phyloP scores from a whole-genome alignment of 1,284 basidiomycete species.

The Psilocybe mexicana region DNA sequence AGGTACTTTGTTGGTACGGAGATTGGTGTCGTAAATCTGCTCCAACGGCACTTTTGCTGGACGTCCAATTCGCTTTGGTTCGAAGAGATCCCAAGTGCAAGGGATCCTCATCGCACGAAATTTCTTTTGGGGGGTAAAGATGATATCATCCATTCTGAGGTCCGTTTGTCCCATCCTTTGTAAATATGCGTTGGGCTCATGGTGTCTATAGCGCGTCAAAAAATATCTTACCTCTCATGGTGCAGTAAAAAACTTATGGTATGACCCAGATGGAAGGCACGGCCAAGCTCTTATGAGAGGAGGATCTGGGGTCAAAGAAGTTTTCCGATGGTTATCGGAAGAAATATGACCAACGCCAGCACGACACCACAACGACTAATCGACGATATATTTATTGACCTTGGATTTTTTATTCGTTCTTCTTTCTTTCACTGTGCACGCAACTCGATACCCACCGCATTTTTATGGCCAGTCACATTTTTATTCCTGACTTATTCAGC shows the following conservation, averaged over 20 bases:
- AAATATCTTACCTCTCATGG: conserved; percentile 78
- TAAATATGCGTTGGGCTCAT: conserved; percentile 1
- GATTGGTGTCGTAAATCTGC: conserved; percentile 81
- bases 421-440: not conserved
- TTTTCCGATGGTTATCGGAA: conserved; percentile 65
- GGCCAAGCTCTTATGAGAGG: conserved; percentile 69
- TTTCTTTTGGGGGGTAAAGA: conserved; percentile 84
- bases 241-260: conserved; percentile 67
- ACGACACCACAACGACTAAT: not conserved
- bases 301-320: conserved; percentile 53
- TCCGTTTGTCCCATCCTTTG: conserved; percentile 31
- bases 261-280: conserved; percentile 69
- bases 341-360: conserved; percentile 6
- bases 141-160: conserved; percentile 72
- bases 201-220: conserved; percentile 60
- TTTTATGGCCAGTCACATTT: not conserved
- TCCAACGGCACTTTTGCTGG: conserved; percentile 87
- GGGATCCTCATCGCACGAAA: conserved; percentile 57
- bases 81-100: conserved; percentile 82
- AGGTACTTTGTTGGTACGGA: conserved; percentile 87
- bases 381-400: not conserved
- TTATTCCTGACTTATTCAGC: conserved; percentile 1
- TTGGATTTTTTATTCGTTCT: not conserved
- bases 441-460: conserved; percentile 2
- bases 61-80: conserved; percentile 86